Base-by-base conservation (phyloP, 202 grass and related monocot species). In the Panicum hallii region DNA sequence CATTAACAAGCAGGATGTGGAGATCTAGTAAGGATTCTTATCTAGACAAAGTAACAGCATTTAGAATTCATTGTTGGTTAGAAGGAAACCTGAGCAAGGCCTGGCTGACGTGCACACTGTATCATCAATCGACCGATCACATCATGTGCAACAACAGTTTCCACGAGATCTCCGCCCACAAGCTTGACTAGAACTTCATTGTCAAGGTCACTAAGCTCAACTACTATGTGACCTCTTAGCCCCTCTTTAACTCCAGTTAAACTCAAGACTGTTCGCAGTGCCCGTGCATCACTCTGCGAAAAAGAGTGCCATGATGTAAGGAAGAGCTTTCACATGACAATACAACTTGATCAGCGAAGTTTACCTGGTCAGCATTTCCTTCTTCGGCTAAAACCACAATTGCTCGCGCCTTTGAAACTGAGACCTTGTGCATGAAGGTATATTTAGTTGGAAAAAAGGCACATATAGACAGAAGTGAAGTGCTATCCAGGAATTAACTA, bases 231-330 rank as follows among this genome's bases (percentile, higher is more conserved):
- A 69, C 92, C 92, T 77, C 87, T 89, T 87, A 94, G 82, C 65
- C 92, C 92, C 87, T 94, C 92, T 91, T 94, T 94, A 75, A 94
- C 89, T 76, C 92, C 92, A 85, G 92, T 87, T 80, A 94, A 91
- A 78, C 92, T 94, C 79, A 91, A 85, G 53, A 94, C 92, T 67
- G 90, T 94, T 62, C 92, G 76, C 80, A 94, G 63, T 56, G 92
- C 92, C 46, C 92, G 92, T 73, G 92, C 92, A 77, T 94, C 92
- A 78, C 92, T 94, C 92, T 94, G 75, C 48, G 71, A 83, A 80
- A 77, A 86, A 67, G 46, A 22, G n/a, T 74, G 55, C 10, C 82
- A 70, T 9, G 17, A 79, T 63, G 26, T 75, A 76, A 66, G 55
- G 1, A 76, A 44, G 7, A 60, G 63, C 26, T 47, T 66, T 64